Percentiles rank a stretch among this genome's conserved stretches.
Conservation (phyloP, 2,329 filamentous ascomycete species). For the Calonectria pteridis region DNA sequence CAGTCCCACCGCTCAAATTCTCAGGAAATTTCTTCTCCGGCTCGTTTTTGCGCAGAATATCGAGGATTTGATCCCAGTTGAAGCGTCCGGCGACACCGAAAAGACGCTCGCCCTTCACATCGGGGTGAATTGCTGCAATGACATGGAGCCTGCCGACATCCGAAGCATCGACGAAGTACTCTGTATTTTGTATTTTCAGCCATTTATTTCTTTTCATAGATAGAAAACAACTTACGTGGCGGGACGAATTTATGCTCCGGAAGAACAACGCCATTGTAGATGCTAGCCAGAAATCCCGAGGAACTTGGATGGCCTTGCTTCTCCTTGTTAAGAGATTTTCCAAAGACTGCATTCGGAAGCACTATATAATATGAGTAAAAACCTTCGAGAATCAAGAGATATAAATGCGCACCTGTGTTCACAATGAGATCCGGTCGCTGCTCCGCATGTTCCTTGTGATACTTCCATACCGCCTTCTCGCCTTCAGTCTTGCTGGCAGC, state of each 20-base stretch:
- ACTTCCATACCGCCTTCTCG: constrained; percentile 53
- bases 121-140: constrained; percentile 60
- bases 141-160: constrained; percentile 66
- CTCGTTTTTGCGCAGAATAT: constrained; percentile 38
- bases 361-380: constrained; percentile 20
- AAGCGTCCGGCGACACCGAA: constrained; percentile 64
- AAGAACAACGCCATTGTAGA: constrained; percentile 33
- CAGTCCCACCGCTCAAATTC: constrained; percentile 36
- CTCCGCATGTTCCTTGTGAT: constrained; percentile 35
- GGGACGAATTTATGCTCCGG: background rate
- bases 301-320: constrained; percentile 38
- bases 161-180: constrained; percentile 59
- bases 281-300: constrained; percentile 19
- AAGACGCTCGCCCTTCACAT: constrained; percentile 62
- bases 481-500: constrained; percentile 50
- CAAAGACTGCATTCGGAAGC: constrained; percentile 41
- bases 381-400: too few species aligned
- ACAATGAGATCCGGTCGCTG: constrained; percentile 38
- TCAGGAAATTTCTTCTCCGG: constrained; percentile 38
- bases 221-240: background rate
- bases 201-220: too few species aligned
- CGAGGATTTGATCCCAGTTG: constrained; percentile 58
- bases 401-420: constrained; percentile 29
- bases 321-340: constrained; percentile 30
- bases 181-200: constrained; percentile 41